Percentiles rank a stretch among this genome's conserved stretches.
Evolutionary conservation across 768 basidiomycete species (phyloP).

Genomic region (Chalciporus pseudorubinellus): DNA sequence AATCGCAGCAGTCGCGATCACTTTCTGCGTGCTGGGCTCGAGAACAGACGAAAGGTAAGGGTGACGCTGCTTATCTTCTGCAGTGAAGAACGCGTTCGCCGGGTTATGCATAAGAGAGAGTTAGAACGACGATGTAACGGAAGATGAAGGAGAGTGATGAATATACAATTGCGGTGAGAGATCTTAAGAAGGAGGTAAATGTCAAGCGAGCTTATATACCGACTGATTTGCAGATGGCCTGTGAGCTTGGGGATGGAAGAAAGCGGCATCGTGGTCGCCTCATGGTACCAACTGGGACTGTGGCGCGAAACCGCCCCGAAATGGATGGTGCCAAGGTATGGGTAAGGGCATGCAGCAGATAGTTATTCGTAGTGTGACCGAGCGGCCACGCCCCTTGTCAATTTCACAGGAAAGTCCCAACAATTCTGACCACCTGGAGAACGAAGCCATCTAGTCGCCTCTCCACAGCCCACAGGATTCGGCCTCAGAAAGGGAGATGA

Average conservation of each 20-base stretch:
- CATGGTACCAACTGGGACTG: conserved; percentile 31
- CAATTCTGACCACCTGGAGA: conserved; percentile 12
- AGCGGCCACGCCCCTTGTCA: conserved; percentile 18
- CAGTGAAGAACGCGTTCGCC: conserved; percentile 32
- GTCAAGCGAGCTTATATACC: conserved; percentile 31
- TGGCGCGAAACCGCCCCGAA: conserved; percentile 33
- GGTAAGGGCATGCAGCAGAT: conserved; percentile 28
- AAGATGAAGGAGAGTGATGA: conserved; percentile 18
- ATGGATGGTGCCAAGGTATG: conserved; percentile 25
- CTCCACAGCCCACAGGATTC: conserved; percentile 23
- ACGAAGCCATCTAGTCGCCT: conserved; percentile 25
- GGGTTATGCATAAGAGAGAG: conserved; percentile 31
- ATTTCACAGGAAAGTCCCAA: conserved; percentile 20
- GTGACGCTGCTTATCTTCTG: conserved; percentile 38
- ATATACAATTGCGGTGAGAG: conserved; percentile 14
- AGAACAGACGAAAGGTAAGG: conserved; percentile 40
- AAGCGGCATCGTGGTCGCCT: conserved; percentile 35
- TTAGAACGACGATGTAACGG: not conserved
- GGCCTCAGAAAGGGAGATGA: conserved; percentile 21
- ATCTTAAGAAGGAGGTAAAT: conserved; percentile 11
- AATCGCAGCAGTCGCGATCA: conserved; percentile 53
- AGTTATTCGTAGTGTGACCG: conserved; percentile 14
- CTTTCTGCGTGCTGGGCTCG: conserved; percentile 39
- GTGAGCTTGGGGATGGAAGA: conserved; percentile 22
- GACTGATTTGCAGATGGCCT: conserved; percentile 28